Percentiles rank a stretch among this genome's conserved stretches.
Evolutionary conservation across 257 asterid species (phyloP).

Genomic region (Solanum peruvianum): DNA sequence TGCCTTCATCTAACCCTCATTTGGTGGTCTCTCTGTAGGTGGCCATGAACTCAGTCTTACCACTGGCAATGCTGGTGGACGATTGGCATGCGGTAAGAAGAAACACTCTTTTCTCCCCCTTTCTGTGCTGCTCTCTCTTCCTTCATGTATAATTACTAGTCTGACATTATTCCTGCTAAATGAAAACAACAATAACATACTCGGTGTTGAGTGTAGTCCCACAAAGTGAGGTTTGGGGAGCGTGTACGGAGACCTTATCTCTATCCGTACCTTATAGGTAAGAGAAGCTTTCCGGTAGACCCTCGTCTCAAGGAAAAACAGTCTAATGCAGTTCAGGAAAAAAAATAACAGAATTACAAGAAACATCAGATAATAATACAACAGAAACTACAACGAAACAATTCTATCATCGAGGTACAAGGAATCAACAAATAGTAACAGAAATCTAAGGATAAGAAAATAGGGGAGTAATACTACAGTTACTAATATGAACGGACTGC

Average conservation of each 20-base stretch:
- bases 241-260: not conserved
- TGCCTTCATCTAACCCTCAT: not conserved
- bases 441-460: not conserved
- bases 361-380: not conserved
- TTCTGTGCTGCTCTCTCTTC: not conserved
- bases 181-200: not conserved
- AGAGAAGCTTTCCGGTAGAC: not conserved
- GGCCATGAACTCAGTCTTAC: constrained; percentile 92
- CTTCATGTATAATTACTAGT: not conserved
- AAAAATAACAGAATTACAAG: not conserved
- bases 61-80: constrained; percentile 97
- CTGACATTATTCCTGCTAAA: not conserved
- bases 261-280: not conserved
- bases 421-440: not conserved
- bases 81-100: constrained; percentile 88
- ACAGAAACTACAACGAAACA: not conserved
- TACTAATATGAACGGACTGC: not conserved
- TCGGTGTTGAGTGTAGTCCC: not conserved
- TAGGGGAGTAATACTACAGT: not conserved
- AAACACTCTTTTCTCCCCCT: not conserved
- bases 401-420: not conserved
- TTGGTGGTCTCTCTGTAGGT: constrained; percentile 28
- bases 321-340: not conserved
- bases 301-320: not conserved
- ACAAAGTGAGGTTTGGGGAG: not conserved